Base-by-base conservation (phyloP, 2,329 filamentous ascomycete species). In the Gnomoniopsis sp. region DNA sequence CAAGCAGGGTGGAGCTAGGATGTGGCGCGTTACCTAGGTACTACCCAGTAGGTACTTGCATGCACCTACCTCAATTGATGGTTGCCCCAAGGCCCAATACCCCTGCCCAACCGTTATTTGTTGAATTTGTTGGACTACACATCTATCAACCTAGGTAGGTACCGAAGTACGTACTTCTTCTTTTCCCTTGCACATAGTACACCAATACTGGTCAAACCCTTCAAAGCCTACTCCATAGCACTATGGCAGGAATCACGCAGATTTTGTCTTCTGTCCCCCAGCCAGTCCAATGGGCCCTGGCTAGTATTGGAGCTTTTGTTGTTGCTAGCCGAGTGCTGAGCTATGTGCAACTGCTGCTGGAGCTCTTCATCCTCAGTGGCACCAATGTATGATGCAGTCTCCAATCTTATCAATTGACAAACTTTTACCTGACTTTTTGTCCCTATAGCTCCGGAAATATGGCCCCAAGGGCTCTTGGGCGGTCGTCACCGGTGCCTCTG, bases 381-480 rank as follows among this genome's bases (percentile, higher is more conserved):
- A 83, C 78, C 62, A 84, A 83, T 64, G 86, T 88, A 75, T 67
- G 82, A 71, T 12, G 14, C 34, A 14, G 17, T 23, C 36, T 43
- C 36, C 21, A 14, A 41, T 23, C 43, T 33, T 4, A 44, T 53
- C 48, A 19, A 34, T 30, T 34, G 26, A 17, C 26, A 30, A 26
- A 10, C 34, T 33, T 22, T 17, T 53, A 15, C n/a, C 53, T 44
- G 38, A 19, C 15, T 54, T 41, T 34, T 38, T 19, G 3, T n/a
- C 43, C 44, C 17, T 15, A 60, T 60, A 96, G 93, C 87, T 99
- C 59, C 88, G 88, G 67, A 91, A 89, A 66, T 98, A 96, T 77
- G 95, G 93, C 66, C 89, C 89, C 67, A 91, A 91, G 69, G 93
- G 93, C 62, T 93, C 89, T 59, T 99, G 93, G 93, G 95, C 91